phyloP scores from a whole-genome alignment of 208 protist genomes.

The Strigomonas galati region DNA sequence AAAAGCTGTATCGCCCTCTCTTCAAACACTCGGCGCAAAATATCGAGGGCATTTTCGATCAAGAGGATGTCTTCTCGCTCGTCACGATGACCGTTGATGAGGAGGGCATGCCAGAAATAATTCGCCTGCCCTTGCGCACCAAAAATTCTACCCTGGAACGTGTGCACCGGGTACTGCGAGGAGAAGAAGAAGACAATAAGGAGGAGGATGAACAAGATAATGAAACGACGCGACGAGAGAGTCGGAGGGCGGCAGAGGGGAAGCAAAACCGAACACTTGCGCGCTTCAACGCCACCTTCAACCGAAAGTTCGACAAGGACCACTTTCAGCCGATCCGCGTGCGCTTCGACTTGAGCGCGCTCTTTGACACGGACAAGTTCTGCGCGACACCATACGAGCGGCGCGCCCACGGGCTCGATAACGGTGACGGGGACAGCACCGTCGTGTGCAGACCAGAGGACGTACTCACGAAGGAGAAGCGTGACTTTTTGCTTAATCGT shows the following conservation, averaged over 20 bases:
- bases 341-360: not conserved
- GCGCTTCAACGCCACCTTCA: not conserved
- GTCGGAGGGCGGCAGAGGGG: not conserved
- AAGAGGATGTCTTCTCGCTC: not conserved
- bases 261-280: slow-evolving; percentile 2
- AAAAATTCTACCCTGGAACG: no score
- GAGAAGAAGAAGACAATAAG: no score
- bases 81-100: not conserved
- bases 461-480: slow-evolving; percentile 42
- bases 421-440: slow-evolving; percentile 13
- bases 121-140: no score
- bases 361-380: slow-evolving; percentile 1
- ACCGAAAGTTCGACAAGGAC: not conserved
- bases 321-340: slow-evolving; percentile 9
- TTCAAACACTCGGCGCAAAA: not conserved
- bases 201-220: no score
- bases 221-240: no score
- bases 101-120: not conserved
- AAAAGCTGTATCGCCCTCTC: not conserved
- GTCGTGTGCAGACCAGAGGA: slow-evolving; percentile 34
- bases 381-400: not conserved
- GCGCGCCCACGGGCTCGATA: not conserved
- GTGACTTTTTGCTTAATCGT: slow-evolving; percentile 27
- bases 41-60: not conserved
- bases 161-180: no score